Conservation (phyloP, 2,329 filamentous ascomycete genomes). For the Fusarium xyrophilum region DNA sequence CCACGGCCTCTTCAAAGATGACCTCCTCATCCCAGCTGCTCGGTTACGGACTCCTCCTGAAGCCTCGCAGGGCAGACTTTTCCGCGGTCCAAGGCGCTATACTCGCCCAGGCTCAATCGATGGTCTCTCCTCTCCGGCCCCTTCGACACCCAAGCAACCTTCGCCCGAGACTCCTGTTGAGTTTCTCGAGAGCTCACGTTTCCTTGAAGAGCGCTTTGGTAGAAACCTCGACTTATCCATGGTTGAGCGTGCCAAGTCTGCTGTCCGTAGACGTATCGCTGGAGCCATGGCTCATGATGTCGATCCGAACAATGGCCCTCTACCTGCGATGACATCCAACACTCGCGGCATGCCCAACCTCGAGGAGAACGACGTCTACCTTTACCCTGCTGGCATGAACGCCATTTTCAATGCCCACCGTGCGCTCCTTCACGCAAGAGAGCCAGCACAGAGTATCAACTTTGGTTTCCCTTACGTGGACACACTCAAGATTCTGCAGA, state of each 20-base stretch:
- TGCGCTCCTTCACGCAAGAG: conserved; percentile 69
- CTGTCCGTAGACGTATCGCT: conserved; percentile 85
- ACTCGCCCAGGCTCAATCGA: conserved; percentile 62
- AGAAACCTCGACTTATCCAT: conserved; percentile 84
- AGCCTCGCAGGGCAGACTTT: conserved; percentile 44
- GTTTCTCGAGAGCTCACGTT: conserved; percentile 73
- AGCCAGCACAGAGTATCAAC: conserved; percentile 77
- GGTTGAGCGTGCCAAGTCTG: conserved; percentile 81
- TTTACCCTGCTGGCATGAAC: conserved; percentile 92
- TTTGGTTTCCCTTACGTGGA: conserved; percentile 99
- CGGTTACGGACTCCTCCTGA: conserved; percentile 38
- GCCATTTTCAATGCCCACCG: conserved; percentile 90
- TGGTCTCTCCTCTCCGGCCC: conserved; percentile 20
- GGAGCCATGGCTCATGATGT: conserved; percentile 79
- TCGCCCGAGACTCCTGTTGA: conserved; percentile 45
- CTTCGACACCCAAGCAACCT: conserved; percentile 19
- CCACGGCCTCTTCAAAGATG: conserved; percentile 74
- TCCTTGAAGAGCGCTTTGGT: conserved; percentile 93
- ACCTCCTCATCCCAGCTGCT: conserved; percentile 56
- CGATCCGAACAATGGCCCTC: conserved; percentile 52
- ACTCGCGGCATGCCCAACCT: conserved; percentile 68
- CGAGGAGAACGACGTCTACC: conserved; percentile 84
- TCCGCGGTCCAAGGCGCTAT: conserved; percentile 82
- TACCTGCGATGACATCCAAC: conserved; percentile 48
- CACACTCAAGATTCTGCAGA: conserved; percentile 91